phyloP scores from a whole-genome alignment of 2,329 filamentous ascomycete species.

The Apiospora kogelbergensis region DNA sequence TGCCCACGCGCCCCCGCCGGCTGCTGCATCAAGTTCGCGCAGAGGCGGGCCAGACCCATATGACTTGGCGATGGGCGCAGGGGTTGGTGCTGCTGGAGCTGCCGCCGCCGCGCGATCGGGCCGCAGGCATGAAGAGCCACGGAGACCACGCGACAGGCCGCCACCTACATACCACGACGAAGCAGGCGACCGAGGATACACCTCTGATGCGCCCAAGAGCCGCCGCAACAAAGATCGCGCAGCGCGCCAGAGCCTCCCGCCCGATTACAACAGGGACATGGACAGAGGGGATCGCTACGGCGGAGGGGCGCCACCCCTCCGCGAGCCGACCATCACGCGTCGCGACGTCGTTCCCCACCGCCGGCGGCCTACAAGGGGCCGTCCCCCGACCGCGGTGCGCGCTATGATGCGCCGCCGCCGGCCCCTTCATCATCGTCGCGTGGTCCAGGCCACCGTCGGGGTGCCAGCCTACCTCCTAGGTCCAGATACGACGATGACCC shows the following conservation, averaged over 20 bases:
- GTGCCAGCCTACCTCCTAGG: neutral
- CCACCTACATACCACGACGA: neutral
- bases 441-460: neutral
- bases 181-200: neutral
- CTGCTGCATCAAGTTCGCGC: neutral
- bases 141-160: neutral
- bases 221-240: neutral
- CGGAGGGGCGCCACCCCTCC: neutral
- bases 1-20: neutral
- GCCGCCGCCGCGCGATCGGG: neutral
- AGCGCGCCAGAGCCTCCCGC: neutral
- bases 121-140: neutral
- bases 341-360: neutral
- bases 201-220: conserved; percentile 5
- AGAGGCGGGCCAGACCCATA: neutral
- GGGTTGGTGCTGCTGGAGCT: neutral
- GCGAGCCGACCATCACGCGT: neutral
- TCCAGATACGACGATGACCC: neutral
- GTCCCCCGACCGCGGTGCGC: neutral
- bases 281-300: neutral
- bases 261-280: neutral
- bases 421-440: neutral
- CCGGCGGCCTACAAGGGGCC: neutral
- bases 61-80: neutral
- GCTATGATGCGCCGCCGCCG: neutral